Percentiles rank a stretch among this genome's conserved stretches.
phyloP scores from a whole-genome alignment of 176 grass and related monocot species.

The Elymus sibiricus region DNA sequence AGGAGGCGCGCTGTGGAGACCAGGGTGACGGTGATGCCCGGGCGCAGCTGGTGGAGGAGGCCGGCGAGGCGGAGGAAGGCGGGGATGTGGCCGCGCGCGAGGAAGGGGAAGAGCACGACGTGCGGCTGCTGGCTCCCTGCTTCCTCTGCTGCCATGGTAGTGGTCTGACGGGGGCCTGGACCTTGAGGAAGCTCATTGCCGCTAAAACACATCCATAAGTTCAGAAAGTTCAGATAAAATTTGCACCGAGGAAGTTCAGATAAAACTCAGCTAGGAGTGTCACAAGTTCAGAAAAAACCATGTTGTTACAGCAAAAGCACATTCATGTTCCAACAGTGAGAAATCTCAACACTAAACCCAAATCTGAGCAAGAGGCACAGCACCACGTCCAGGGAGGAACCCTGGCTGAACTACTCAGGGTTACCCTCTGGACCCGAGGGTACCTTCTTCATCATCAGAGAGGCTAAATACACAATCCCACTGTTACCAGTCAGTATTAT shows the following conservation, averaged over 20 bases:
- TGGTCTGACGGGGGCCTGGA: neutral
- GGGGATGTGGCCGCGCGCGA: constrained; percentile 40
- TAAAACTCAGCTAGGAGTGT: neutral
- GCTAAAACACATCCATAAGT: no score
- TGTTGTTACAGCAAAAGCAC: neutral
- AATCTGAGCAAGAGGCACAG: neutral
- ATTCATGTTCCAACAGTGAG: neutral
- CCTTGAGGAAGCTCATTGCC: no score
- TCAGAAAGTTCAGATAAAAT: no score
- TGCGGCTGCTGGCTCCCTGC: constrained; percentile 10
- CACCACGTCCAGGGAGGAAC: neutral
- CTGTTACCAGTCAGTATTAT: constrained; percentile 16
- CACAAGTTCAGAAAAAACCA: neutral
- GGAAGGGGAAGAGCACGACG: constrained; percentile 47
- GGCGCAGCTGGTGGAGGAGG: constrained; percentile 30
- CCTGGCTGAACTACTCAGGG: neutral
- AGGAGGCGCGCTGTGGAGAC: constrained; percentile 30
- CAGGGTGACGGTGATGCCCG: constrained; percentile 21
- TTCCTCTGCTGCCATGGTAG: constrained; percentile 15
- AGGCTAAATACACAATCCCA: neutral
- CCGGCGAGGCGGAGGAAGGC: constrained; percentile 44
- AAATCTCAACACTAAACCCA: neutral
- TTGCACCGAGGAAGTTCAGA: neutral
- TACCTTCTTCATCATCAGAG: neutral
- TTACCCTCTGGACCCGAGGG: neutral